A percentile compares a stretch with the other conserved stretches of the same genome.
phyloP scores from a whole-genome alignment of 1,284 basidiomycete species.

The Trichosporon sp. region DNA sequence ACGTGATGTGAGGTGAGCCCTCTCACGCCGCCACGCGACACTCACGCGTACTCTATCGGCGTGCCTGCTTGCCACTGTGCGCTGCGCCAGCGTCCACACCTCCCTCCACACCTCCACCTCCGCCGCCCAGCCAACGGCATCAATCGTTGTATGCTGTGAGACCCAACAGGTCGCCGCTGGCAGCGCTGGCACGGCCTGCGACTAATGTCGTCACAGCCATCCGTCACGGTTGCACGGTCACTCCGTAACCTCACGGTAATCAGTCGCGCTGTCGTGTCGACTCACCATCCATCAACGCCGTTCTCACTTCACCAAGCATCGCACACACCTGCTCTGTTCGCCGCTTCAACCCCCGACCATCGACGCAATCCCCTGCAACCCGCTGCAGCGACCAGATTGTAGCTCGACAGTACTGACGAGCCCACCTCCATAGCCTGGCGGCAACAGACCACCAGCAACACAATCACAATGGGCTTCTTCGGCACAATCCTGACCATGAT shows the following conservation, averaged over 20 bases:
- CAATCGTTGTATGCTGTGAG: background rate
- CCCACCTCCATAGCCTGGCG: background rate
- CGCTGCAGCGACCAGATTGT: too few species aligned
- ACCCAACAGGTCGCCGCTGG: background rate
- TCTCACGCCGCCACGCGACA: too few species aligned
- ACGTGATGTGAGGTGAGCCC: too few species aligned
- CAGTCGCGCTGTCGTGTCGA: background rate
- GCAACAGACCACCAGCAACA: background rate
- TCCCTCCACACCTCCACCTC: too few species aligned
- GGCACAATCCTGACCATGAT: conserved; percentile 41
- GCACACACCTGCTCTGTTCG: background rate
- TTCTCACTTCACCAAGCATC: background rate
- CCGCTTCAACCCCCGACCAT: background rate
- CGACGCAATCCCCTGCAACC: background rate
- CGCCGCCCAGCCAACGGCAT: background rate
- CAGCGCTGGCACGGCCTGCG: background rate
- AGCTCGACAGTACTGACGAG: background rate
- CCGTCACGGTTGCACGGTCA: background rate
- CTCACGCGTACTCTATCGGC: too few species aligned
- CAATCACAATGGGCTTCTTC: conserved; percentile 16
- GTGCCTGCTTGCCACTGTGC: background rate
- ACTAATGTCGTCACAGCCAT: background rate
- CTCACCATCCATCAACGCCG: background rate
- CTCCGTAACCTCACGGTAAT: background rate
- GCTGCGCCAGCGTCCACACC: too few species aligned